These are phyloP conservation scores for Fomitopsis pinicola DNA, from an alignment of 1,284 basidiomycete species.

Conservation along the genomic window DNA sequence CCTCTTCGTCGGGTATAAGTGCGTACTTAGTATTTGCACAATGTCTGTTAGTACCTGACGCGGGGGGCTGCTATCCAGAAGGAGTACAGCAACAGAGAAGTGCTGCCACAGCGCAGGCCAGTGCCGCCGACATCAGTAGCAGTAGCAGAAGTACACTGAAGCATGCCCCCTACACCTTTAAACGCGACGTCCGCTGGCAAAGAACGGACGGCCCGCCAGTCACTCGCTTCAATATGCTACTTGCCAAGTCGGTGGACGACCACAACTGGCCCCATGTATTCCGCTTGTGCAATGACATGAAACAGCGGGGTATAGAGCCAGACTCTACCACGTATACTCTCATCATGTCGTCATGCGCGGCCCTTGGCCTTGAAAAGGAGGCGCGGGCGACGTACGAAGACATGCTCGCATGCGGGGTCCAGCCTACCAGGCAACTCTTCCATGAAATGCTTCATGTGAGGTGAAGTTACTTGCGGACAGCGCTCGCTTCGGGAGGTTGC, in stretches of 20 bases:
- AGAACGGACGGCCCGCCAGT: constrained; percentile 8
- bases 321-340: constrained; percentile 51
- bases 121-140: not conserved
- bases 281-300: constrained; percentile 47
- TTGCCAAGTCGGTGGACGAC: constrained; percentile 11
- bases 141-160: not conserved
- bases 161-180: constrained; percentile 1
- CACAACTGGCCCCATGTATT: constrained; percentile 1
- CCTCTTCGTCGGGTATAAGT: not conserved
- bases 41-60: not conserved
- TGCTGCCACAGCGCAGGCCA: constrained; percentile 14
- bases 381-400: constrained; percentile 73
- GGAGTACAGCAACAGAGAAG: constrained; percentile 12
- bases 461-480: constrained; percentile 8
- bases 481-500: not conserved
- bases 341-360: constrained; percentile 45
- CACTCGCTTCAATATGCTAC: constrained; percentile 15
- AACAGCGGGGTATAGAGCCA: constrained; percentile 42
- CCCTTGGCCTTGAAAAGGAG: constrained; percentile 38
- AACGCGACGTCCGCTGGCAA: constrained; percentile 8
- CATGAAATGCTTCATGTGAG: constrained; percentile 61
- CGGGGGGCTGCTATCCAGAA: not conserved
- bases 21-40: not conserved
- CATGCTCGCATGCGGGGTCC: constrained; percentile 54
- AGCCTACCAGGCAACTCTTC: constrained; percentile 55